A percentile compares a stretch with the other conserved stretches of the same genome.
These are phyloP conservation scores for Aureobasidium sp. DNA, from an alignment of 2,329 filamentous ascomycete genomes.

Conservation along the genomic window DNA sequence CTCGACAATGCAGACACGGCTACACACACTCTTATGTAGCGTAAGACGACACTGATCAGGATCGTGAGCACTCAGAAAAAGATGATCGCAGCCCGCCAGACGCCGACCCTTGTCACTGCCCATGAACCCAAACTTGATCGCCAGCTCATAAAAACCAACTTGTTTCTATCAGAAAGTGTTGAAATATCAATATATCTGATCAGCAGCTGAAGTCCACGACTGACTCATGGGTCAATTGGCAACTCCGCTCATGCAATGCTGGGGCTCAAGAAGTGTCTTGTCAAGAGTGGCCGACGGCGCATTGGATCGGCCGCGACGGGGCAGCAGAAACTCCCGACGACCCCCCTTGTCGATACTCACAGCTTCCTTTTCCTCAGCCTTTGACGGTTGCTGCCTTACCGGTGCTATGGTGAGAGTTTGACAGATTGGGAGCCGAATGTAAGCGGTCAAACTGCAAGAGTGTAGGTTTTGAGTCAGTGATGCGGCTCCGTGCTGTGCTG, in stretches of 20 bases:
- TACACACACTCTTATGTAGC: neutral
- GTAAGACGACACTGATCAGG: neutral
- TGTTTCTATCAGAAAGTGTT: neutral
- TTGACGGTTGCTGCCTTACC: neutral
- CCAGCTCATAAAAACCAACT: neutral
- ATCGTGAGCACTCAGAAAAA: neutral
- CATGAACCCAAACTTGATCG: neutral
- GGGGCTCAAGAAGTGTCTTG: neutral
- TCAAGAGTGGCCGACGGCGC: neutral
- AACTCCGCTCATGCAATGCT: neutral
- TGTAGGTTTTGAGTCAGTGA: neutral
- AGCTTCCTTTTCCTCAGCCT: neutral
- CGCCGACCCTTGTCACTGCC: neutral
- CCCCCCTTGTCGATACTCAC: neutral
- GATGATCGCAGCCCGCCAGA: neutral
- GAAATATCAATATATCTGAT: neutral
- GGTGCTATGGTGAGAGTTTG: neutral
- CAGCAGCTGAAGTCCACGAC: constrained; percentile 1
- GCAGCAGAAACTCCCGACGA: neutral
- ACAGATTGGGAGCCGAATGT: neutral
- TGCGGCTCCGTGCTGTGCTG: neutral
- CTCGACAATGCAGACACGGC: neutral
- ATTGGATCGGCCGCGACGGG: neutral
- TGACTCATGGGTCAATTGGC: neutral
- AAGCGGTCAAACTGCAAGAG: neutral